Evolutionary conservation across 768 basidiomycete species (phyloP), one percentile per base, ranked within the genome.

Genomic region (Kwoniella botswanensis): DNA sequence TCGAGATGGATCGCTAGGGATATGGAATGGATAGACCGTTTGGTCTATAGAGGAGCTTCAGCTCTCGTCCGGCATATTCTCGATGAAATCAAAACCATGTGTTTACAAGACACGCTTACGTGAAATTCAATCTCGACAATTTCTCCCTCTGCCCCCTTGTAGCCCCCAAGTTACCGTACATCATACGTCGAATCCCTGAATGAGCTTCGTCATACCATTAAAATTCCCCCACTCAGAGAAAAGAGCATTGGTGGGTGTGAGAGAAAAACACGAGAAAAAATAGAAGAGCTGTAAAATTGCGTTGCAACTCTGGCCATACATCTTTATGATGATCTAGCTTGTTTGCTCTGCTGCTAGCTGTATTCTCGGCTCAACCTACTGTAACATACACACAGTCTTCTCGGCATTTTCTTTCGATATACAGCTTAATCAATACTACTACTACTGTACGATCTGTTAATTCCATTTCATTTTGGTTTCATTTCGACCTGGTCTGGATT

Each of bases 401-500:
- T 50, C 46, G 46, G 46, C 46, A 50, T 15, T 50, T 46, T 10
- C 7, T 13, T 50, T 50, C 46, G 46, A 15, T 13, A 15, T 50
- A 13, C 18, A 15, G 10, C 46, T 50, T 55, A n/a, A 55, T 13
- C 24, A 24, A n/a, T 22, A 55, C 13, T 2, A 55, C 54, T 24
- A 55, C 10, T 55, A n/a, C 54, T 55, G 22, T 3, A 55, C 54
- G n/a, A 15, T 15, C n/a, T 24, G 54, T 55, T 55, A 24, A 21
- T 52, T 52, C 21, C 21, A 52, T 6, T 52, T 18, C 21, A 17
- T 52, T 52, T 52, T 52, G 21, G 50, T 55, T 22, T 55, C n/a
- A 21, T 55, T 55, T 55, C 54, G 54, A 55, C 54, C 24, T 22
- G 54, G 54, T 55, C 54, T 22, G 21, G 54, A 55, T 55, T 22